Evolutionary conservation across 305 asterid species (phyloP).

Genomic region (Fraxinus latifolia): DNA sequence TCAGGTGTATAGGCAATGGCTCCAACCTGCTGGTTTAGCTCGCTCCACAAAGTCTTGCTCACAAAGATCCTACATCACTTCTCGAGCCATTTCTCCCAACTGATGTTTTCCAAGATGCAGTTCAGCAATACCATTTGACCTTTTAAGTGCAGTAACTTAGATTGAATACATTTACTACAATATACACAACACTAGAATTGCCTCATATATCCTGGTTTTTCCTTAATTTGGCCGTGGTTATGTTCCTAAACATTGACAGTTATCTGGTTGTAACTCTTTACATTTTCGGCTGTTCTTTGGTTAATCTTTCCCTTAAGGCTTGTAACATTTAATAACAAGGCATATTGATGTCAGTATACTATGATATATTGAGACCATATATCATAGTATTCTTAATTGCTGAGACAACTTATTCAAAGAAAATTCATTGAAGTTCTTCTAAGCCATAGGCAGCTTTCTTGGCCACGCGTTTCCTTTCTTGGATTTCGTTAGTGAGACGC

Average conservation of each 20-base stretch:
- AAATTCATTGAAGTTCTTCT: not conserved
- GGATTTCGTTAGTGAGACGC: not conserved
- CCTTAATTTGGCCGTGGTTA: not conserved
- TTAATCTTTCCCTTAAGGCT: not conserved
- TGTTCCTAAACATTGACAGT: not conserved
- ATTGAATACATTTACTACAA: not conserved
- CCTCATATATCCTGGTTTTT: not conserved
- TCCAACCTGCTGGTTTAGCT: not conserved
- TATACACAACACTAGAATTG: not conserved
- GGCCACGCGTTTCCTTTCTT: not conserved
- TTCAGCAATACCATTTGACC: not conserved
- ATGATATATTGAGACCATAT: not conserved
- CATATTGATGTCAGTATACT: not conserved
- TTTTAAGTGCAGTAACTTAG: not conserved
- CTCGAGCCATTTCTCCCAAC: not conserved
- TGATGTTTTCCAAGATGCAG: not conserved
- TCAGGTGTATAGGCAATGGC: not conserved
- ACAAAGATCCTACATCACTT: not conserved
- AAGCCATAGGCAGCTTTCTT: not conserved
- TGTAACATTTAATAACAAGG: not conserved
- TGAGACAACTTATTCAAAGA: not conserved
- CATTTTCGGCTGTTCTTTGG: not conserved
- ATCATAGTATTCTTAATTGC: not conserved
- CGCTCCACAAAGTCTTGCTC: not conserved
- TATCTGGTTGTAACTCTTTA: not conserved